phyloP scores from a whole-genome alignment of 768 basidiomycete genomes.

The Serpula lacrymans region DNA sequence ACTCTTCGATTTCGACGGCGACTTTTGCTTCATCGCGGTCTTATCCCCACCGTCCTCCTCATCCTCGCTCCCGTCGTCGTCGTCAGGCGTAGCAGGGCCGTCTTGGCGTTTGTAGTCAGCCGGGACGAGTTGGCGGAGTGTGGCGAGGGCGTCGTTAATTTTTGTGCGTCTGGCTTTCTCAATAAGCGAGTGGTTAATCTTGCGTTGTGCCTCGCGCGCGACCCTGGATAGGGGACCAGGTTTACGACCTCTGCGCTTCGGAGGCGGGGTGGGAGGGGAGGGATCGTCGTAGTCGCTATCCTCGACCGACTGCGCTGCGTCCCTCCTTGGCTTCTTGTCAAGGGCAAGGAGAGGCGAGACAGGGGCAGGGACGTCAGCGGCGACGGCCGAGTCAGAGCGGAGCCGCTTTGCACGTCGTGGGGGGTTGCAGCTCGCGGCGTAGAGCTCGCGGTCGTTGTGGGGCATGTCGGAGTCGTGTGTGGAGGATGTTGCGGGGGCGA shows the following conservation, averaged over 20 bases:
- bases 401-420: slow-evolving; percentile 44
- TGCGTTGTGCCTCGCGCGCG: slow-evolving; percentile 82
- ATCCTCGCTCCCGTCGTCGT: slow-evolving; percentile 35
- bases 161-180: slow-evolving; percentile 92
- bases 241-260: slow-evolving; percentile 69
- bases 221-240: slow-evolving; percentile 70
- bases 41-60: slow-evolving; percentile 16
- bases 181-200: slow-evolving; percentile 92
- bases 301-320: slow-evolving; percentile 4
- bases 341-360: slow-evolving; percentile 13
- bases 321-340: slow-evolving; percentile 14
- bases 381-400: slow-evolving; percentile 19
- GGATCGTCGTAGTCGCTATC: slow-evolving; percentile 25
- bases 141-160: slow-evolving; percentile 88
- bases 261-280: slow-evolving; percentile 19
- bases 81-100: slow-evolving; percentile 28
- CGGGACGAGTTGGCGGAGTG: slow-evolving; percentile 77
- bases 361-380: slow-evolving; percentile 1
- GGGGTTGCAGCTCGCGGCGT: slow-evolving; percentile 40
- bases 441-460: slow-evolving; percentile 20
- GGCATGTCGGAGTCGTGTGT: background rate
- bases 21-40: slow-evolving; percentile 22
- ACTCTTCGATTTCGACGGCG: slow-evolving; percentile 29
- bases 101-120: slow-evolving; percentile 46
- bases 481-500: slow-evolving; percentile 17